Conservation (phyloP, 2,329 filamentous ascomycete species). For the Waltergamsia citrina region DNA sequence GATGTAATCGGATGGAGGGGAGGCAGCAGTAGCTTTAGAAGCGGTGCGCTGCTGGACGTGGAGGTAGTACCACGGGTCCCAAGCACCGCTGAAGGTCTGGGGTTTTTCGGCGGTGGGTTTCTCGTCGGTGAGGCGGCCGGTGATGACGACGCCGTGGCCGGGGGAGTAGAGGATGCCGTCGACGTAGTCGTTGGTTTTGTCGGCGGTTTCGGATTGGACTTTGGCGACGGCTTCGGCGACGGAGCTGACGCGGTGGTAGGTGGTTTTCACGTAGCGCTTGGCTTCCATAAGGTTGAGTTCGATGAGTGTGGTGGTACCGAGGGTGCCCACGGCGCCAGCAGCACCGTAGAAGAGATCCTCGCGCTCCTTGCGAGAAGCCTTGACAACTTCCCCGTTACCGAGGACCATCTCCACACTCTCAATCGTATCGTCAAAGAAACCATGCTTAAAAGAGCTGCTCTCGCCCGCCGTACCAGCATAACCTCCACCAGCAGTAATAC, state of each 20-base stretch:
- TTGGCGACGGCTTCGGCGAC: constrained; percentile 35
- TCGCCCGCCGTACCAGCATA: constrained; percentile 65
- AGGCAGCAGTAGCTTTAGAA: constrained; percentile 11
- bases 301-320: constrained; percentile 58
- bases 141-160: constrained; percentile 56
- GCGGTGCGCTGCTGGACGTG: constrained; percentile 43
- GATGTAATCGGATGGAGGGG: constrained; percentile 40
- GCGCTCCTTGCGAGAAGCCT: constrained; percentile 30
- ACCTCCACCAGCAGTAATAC: constrained; percentile 62
- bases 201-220: constrained; percentile 35
- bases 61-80: constrained; percentile 71
- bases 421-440: constrained; percentile 61
- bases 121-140: constrained; percentile 50
- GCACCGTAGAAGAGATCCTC: constrained; percentile 56
- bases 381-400: constrained; percentile 54
- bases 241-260: constrained; percentile 46
- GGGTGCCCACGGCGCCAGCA: constrained; percentile 57
- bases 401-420: constrained; percentile 59
- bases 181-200: constrained; percentile 53
- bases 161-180: constrained; percentile 61
- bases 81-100: constrained; percentile 49
- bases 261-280: constrained; percentile 50
- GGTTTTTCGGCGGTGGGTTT: constrained; percentile 22
- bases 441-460: constrained; percentile 59
- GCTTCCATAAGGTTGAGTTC: constrained; percentile 55